Evolutionary conservation across 352 stramenopile species (phyloP), one percentile per base, ranked within the genome.

Genomic region (Phytophthora sansomeana): DNA sequence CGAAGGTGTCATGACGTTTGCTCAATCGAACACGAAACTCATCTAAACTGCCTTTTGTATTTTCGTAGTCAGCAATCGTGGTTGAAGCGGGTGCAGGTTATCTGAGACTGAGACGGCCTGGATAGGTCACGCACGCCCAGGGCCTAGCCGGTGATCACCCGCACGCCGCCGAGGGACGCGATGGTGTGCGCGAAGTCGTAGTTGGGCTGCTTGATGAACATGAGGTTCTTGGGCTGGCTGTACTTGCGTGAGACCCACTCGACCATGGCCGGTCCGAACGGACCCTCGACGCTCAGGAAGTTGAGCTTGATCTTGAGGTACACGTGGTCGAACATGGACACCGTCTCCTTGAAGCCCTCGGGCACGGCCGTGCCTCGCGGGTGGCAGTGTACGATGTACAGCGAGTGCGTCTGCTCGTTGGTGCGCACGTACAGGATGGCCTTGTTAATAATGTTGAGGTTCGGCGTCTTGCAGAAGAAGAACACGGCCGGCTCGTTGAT

Each of bases 181-280:
- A 98, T 87, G 53, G 95, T 98, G 80, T 98, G 92, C 19, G 80
- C 81, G 69, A 98, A 98, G 67, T 98, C 87, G 76, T 96, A 74
- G 80, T 96, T 97, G n/a, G 94, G 93, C 77, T 97, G 95, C 73
- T 96, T 97, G 79, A 98, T 98, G 74, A 98, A 98, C 90, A 98
- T 98, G 74, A 97, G 92, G 78, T 98, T 98, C 78, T 97, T 96
- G 33, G 88, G 87, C 69, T 98, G 90, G 48, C 78, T 76, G 66
- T 98, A 94, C 70, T 95, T 89, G 71, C 81, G 78, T 38, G 84
- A 87, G 60, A 98, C 63, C 89, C 92, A 98, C 79, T 98, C 94
- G 49, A 98, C 92, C 71, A 97, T 87, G 17, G 88, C 87, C 2
- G 94, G 92, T 6, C 92, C 90, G 52, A 96, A 96, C 38, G 78